Evolutionary conservation across 768 basidiomycete genomes (phyloP).

Genomic region (Tricholoma hemisulphureum): DNA sequence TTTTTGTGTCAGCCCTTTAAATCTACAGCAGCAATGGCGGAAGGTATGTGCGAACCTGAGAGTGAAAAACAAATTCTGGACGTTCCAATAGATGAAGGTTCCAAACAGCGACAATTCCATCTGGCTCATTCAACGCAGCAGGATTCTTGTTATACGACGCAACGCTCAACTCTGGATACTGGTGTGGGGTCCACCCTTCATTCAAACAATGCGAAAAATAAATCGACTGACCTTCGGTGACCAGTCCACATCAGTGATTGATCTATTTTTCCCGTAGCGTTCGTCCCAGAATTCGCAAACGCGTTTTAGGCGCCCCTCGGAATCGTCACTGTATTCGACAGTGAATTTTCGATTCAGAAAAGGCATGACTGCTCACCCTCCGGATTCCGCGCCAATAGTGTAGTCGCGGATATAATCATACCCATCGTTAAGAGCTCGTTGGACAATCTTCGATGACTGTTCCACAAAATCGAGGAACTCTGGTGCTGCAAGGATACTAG

Average conservation of each 20-base stretch:
- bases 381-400: constrained; percentile 82
- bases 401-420: constrained; percentile 99
- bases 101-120: constrained; percentile 97
- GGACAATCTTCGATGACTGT: constrained; percentile 90
- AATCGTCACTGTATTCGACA: constrained; percentile 64
- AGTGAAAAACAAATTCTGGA: constrained; percentile 98
- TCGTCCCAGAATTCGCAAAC: constrained; percentile 95
- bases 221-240: constrained; percentile 75
- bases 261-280: constrained; percentile 86
- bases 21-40: background rate
- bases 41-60: constrained; percentile 64
- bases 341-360: background rate
- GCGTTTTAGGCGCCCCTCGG: constrained; percentile 88
- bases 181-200: constrained; percentile 1
- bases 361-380: constrained; percentile 54
- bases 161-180: constrained; percentile 95
- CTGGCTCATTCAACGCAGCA: constrained; percentile 89
- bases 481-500: constrained; percentile 78
- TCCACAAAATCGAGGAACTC: constrained; percentile 95
- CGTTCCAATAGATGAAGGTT: constrained; percentile 92
- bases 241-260: constrained; percentile 97
- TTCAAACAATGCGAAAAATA: background rate
- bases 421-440: constrained; percentile 89
- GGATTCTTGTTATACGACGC: constrained; percentile 99
- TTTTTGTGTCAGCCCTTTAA: constrained; percentile 11